Evolutionary conservation across 1,139 yeast species (phyloP), one percentile per base, ranked within the genome.

Genomic region (Yamadazyma friedrichii): DNA sequence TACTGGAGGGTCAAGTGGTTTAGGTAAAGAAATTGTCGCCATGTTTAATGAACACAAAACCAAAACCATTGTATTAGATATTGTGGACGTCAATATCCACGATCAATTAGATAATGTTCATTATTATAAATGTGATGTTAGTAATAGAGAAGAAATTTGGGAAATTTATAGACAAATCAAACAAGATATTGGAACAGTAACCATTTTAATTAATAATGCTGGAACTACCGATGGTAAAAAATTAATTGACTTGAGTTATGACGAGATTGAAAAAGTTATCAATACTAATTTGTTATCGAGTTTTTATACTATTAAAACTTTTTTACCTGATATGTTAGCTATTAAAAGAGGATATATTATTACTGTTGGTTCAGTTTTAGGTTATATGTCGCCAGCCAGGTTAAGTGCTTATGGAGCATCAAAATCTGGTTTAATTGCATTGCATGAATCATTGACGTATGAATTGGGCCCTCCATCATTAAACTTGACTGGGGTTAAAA

Each of bases 381-480:
- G 96, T 0, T 82, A 84, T 48, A 73, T 86, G 70, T 77, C 95
- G 0, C 97, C 97, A 0, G 93, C 96, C 6, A 67, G 83, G 27
- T 67, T 88, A 42, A 78, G 86, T 50, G 87, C 87, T 0, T 91
- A 91, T 54, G 96, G 96, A 0, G 96, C 97, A 0, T 78, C 95
- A 8, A 91, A 91, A 59, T 84, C 95, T 0, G 97, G 95, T 0
- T 61, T 88, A 25, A 76, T 91, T 40, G 89, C 94, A 0, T 64
- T 89, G 35, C 97, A 91, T 57, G 95, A 88, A 55, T 82, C 93
- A 0, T 65, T 91, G 31, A 80, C 88, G 0, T 79, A 80, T 49
- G 95, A 87, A 56, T 58, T 88, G 30, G 82, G 82, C 0, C 67
- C 76, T 0, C 82, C 82, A 0, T 62, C 74, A 4, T 49, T 70